Percentiles rank a stretch among this genome's conserved stretches.
These are phyloP conservation scores for Parascedosporium putredinis DNA, from an alignment of 2,329 filamentous ascomycete species.

Conservation along the genomic window DNA sequence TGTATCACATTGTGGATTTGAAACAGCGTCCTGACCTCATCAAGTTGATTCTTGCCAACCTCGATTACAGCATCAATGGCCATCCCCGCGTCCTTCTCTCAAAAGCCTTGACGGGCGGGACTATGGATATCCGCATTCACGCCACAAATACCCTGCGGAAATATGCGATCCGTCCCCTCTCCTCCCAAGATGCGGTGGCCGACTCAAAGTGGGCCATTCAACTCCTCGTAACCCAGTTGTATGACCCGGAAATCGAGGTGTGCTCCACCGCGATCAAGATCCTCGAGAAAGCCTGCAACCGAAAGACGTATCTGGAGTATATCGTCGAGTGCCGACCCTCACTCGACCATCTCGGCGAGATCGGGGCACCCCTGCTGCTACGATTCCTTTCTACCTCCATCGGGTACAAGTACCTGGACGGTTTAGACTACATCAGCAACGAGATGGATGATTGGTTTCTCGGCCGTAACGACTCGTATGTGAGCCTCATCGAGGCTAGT, in stretches of 20 bases:
- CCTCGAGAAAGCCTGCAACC: conserved; percentile 92
- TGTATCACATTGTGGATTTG: conserved; percentile 93
- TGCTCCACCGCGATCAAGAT: conserved; percentile 96
- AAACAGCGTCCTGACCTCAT: conserved; percentile 87
- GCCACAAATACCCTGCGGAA: conserved; percentile 79
- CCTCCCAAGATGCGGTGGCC: conserved; percentile 30
- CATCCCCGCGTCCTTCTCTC: conserved; percentile 88
- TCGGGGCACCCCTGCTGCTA: conserved; percentile 83
- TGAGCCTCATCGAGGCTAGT: conserved; percentile 89
- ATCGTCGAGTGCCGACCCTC: conserved; percentile 94
- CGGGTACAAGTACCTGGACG: conserved; percentile 94
- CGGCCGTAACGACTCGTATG: conserved; percentile 92
- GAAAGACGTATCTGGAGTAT: conserved; percentile 81
- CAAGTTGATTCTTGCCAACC: conserved; percentile 75
- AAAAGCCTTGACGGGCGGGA: conserved; percentile 84
- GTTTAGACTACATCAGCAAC: conserved; percentile 94
- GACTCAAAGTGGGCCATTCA: conserved; percentile 95
- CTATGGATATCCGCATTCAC: conserved; percentile 84
- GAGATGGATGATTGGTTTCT: conserved; percentile 99
- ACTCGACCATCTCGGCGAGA: conserved; percentile 90
- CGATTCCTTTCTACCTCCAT: conserved; percentile 93
- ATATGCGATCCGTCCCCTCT: conserved; percentile 53
- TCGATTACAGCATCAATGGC: conserved; percentile 82
- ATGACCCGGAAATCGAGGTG: conserved; percentile 94
- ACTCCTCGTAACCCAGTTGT: conserved; percentile 92